A percentile compares a stretch with the other conserved stretches of the same genome.
Conservation (phyloP, 495 filamentous ascomycete species). For the Delitschia confertaspora region DNA sequence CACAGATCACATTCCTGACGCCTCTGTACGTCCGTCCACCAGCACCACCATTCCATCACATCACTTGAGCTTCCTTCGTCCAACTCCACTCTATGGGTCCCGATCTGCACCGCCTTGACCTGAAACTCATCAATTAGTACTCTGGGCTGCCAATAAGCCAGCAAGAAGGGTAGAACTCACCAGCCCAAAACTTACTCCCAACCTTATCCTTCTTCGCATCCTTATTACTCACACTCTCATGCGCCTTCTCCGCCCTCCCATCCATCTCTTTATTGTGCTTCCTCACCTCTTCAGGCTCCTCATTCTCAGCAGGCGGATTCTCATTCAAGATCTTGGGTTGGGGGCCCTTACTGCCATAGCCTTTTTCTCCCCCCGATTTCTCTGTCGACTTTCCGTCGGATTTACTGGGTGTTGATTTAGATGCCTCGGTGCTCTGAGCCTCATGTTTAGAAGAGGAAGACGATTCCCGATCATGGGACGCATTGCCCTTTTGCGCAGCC, state of each 20-base stretch:
- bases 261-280: conserved; percentile 57
- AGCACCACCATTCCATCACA: too few species aligned
- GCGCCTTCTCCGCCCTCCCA: conserved; percentile 38
- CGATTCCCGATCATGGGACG: neutral
- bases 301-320: conserved; percentile 34
- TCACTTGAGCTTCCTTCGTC: too few species aligned
- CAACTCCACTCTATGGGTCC: conserved; percentile 1
- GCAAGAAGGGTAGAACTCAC: conserved; percentile 19
- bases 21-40: too few species aligned
- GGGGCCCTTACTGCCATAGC: conserved; percentile 26
- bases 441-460: neutral
- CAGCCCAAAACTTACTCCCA: conserved; percentile 28
- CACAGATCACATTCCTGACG: too few species aligned
- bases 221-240: conserved; percentile 25
- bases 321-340: conserved; percentile 41
- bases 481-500: conserved; percentile 13
- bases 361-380: conserved; percentile 5
- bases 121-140: conserved; percentile 9
- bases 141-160: too few species aligned
- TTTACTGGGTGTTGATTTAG: neutral
- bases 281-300: conserved; percentile 35
- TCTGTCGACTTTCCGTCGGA: conserved; percentile 1
- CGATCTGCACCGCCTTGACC: conserved; percentile 11
- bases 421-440: too few species aligned
- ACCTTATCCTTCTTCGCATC: conserved; percentile 33